These are phyloP conservation scores for Aspergillus quadrilineatus DNA, from an alignment of 2,329 filamentous ascomycete genomes.

Conservation along the genomic window DNA sequence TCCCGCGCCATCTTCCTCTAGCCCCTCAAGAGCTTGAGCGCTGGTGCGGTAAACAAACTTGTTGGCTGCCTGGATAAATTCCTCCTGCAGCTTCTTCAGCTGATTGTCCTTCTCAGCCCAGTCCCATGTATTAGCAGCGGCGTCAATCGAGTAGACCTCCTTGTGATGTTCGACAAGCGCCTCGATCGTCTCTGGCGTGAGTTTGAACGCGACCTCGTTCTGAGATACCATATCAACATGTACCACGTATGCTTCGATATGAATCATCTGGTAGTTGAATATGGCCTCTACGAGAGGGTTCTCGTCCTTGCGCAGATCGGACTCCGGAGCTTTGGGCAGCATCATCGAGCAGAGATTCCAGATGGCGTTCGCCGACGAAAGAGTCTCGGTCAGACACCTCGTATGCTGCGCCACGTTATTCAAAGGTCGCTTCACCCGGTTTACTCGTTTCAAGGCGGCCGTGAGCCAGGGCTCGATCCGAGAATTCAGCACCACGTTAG, in stretches of 20 bases:
- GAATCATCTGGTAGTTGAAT: slow-evolving; percentile 89
- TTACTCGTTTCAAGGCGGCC: slow-evolving; percentile 93
- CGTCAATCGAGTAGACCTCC: slow-evolving; percentile 88
- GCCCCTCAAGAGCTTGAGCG: slow-evolving; percentile 83
- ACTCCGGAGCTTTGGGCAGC: slow-evolving; percentile 83
- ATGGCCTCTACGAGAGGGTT: slow-evolving; percentile 83
- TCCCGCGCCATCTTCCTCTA: slow-evolving; percentile 94
- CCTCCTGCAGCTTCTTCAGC: slow-evolving; percentile 94
- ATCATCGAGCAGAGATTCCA: slow-evolving; percentile 94
- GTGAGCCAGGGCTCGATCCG: slow-evolving; percentile 97
- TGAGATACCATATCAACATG: slow-evolving; percentile 98
- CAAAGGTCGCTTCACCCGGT: slow-evolving; percentile 91
- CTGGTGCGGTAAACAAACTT: slow-evolving; percentile 92
- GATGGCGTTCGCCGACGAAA: slow-evolving; percentile 85
- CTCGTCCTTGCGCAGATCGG: slow-evolving; percentile 76
- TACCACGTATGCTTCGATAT: slow-evolving; percentile 95
- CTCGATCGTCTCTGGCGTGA: slow-evolving; percentile 92
- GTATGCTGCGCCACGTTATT: slow-evolving; percentile 97
- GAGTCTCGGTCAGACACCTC: slow-evolving; percentile 88
- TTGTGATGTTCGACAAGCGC: slow-evolving; percentile 92
- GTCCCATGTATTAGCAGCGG: slow-evolving; percentile 82
- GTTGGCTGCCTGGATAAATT: slow-evolving; percentile 95
- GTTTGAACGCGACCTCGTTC: slow-evolving; percentile 97
- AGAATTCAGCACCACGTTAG: slow-evolving; percentile 88
- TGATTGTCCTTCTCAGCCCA: slow-evolving; percentile 97